These are phyloP conservation scores for Nymphaea thermarum DNA, from an alignment of 164 flowering plant genomes.

Conservation along the genomic window DNA sequence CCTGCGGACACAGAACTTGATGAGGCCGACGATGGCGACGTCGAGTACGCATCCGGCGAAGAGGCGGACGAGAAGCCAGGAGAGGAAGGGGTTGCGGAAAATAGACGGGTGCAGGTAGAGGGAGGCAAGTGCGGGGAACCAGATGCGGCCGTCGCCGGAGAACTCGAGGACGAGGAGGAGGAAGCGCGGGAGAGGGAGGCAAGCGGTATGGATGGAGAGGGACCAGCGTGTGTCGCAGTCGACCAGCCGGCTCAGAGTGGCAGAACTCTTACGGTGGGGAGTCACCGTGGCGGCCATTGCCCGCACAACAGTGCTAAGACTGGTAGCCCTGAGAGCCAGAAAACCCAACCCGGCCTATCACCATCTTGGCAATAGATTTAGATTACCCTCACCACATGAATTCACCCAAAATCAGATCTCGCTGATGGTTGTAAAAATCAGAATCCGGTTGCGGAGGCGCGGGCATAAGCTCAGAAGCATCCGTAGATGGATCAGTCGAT, in stretches of 20 bases:
- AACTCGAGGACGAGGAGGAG: constrained; percentile 50
- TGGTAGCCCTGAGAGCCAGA: no score
- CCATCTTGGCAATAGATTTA: no score
- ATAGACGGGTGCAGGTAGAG: constrained; percentile 24
- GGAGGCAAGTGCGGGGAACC: constrained; percentile 43
- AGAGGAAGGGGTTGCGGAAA: constrained; percentile 15
- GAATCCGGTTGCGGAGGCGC: no score
- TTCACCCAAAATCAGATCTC: no score
- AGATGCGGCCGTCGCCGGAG: constrained; percentile 82
- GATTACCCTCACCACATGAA: no score
- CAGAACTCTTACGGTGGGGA: background rate
- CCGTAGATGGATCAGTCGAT: no score
- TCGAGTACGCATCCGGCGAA: constrained; percentile 57
- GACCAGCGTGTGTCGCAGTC: constrained; percentile 42
- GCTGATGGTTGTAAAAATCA: no score
- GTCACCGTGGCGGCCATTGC: no score
- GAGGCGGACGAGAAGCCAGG: constrained; percentile 16
- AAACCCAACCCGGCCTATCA: no score
- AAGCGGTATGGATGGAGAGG: constrained; percentile 33
- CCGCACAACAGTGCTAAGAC: no score
- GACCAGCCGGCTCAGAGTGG: constrained; percentile 26
- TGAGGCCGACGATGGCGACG: constrained; percentile 38
- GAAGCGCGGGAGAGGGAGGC: constrained; percentile 32
- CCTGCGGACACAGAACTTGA: constrained; percentile 46
- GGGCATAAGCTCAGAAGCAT: no score